These are phyloP conservation scores for Suhomyces canberraensis DNA, from an alignment of 805 yeast species.

Conservation along the genomic window DNA sequence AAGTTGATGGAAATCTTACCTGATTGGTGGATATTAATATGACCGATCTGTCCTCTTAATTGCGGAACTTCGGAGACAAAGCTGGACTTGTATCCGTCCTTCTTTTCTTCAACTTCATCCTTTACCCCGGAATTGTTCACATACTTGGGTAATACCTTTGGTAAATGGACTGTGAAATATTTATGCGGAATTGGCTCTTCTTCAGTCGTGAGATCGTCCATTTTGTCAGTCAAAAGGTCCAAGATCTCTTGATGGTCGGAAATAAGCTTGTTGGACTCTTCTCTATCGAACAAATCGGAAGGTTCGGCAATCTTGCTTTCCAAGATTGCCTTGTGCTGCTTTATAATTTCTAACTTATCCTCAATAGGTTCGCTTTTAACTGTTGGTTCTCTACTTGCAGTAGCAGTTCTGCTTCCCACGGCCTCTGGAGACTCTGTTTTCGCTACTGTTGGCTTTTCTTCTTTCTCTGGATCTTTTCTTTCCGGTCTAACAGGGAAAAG, in stretches of 20 bases:
- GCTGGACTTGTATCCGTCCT: neutral
- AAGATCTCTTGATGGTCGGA: constrained; percentile 31
- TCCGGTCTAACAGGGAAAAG: constrained; percentile 72
- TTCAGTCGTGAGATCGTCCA: constrained; percentile 16
- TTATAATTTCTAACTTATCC: constrained; percentile 23
- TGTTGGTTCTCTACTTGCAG: constrained; percentile 16
- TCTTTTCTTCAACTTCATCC: constrained; percentile 3
- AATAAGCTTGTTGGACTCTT: constrained; percentile 28
- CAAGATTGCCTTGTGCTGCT: constrained; percentile 24
- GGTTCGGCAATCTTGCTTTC: constrained; percentile 27
- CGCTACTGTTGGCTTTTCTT: neutral
- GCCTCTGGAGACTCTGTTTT: constrained; percentile 5
- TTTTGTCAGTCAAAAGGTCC: constrained; percentile 22
- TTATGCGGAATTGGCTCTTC: constrained; percentile 6
- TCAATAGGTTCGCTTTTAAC: constrained; percentile 32
- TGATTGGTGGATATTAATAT: constrained; percentile 72
- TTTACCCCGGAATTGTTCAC: constrained; percentile 5
- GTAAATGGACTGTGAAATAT: constrained; percentile 47
- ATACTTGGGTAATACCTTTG: constrained; percentile 43
- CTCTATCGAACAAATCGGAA: constrained; percentile 26
- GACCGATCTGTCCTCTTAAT: constrained; percentile 62
- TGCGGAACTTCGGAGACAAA: neutral
- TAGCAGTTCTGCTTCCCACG: constrained; percentile 6
- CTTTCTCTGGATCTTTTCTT: constrained; percentile 35
- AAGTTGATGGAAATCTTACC: constrained; percentile 76